A percentile compares a stretch with the other conserved stretches of the same genome.
Evolutionary conservation across 2,329 filamentous ascomycete genomes (phyloP).

Genomic region (Alternaria sp.): DNA sequence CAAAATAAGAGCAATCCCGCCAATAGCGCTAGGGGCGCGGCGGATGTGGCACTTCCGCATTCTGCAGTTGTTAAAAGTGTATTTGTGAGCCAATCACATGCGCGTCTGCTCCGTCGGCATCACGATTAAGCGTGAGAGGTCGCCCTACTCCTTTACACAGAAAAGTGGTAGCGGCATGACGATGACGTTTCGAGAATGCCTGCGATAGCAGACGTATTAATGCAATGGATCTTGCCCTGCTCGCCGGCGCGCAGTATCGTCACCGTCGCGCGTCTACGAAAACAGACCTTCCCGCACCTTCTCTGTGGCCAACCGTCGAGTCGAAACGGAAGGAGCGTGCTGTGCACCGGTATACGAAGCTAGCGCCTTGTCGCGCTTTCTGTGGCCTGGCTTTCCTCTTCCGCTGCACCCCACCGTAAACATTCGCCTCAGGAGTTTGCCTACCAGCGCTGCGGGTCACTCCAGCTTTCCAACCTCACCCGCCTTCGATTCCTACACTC

Average conservation of each 20-base stretch:
- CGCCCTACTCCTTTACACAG: slow-evolving; percentile 6
- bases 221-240: slow-evolving; percentile 18
- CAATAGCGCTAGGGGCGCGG: not conserved
- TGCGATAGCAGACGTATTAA: slow-evolving; percentile 13
- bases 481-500: slow-evolving; percentile 24
- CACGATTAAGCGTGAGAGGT: not conserved
- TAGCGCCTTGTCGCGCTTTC: slow-evolving; percentile 20
- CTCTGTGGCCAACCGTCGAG: slow-evolving; percentile 13
- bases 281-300: slow-evolving; percentile 6
- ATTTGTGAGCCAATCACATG: slow-evolving; percentile 10
- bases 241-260: not conserved
- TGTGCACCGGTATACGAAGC: slow-evolving; percentile 25
- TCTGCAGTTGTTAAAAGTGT: slow-evolving; percentile 11
- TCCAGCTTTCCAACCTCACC: slow-evolving; percentile 6
- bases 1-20: not conserved
- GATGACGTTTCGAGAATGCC: slow-evolving; percentile 15
- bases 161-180: slow-evolving; percentile 6
- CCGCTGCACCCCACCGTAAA: slow-evolving; percentile 21
- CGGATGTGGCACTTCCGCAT: slow-evolving; percentile 11
- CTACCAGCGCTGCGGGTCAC: slow-evolving; percentile 13
- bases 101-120: not conserved
- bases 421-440: slow-evolving; percentile 26
- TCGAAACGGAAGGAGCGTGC: slow-evolving; percentile 15
- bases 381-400: slow-evolving; percentile 11
- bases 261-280: slow-evolving; percentile 9